Evolutionary conservation across 495 filamentous ascomycete genomes (phyloP).

Genomic region (Cryomyces minteri): DNA sequence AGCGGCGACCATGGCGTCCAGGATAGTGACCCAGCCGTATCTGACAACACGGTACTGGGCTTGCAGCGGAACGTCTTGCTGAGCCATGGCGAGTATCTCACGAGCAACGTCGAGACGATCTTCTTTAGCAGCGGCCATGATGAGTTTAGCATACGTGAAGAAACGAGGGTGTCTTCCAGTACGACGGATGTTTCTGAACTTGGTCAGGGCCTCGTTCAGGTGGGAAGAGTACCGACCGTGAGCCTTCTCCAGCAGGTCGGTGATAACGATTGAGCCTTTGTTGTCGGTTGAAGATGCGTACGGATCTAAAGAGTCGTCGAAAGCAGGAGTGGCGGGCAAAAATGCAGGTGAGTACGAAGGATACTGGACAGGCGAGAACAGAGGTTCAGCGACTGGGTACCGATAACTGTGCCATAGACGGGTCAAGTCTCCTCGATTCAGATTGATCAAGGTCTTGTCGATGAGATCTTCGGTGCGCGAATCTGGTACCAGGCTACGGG

Average conservation of each 20-base stretch:
- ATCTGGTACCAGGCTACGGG: slow-evolving; percentile 29
- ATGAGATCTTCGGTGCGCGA: slow-evolving; percentile 31
- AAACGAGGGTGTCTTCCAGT: slow-evolving; percentile 83
- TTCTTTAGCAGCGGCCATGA: slow-evolving; percentile 72
- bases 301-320: slow-evolving; percentile 71
- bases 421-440: slow-evolving; percentile 37
- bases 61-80: slow-evolving; percentile 67
- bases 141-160: slow-evolving; percentile 89
- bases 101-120: slow-evolving; percentile 60
- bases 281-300: slow-evolving; percentile 81
- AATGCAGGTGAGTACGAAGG: slow-evolving; percentile 21
- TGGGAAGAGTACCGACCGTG: slow-evolving; percentile 46
- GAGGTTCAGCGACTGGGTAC: slow-evolving; percentile 18
- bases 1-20: slow-evolving; percentile 91
- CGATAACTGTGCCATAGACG: slow-evolving; percentile 38
- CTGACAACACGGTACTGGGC: slow-evolving; percentile 66
- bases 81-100: slow-evolving; percentile 75
- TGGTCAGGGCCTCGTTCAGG: slow-evolving; percentile 61
- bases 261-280: slow-evolving; percentile 76
- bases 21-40: slow-evolving; percentile 85
- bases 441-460: slow-evolving; percentile 35
- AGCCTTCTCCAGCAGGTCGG: slow-evolving; percentile 63
- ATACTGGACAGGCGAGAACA: slow-evolving; percentile 14
- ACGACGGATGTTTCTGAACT: slow-evolving; percentile 84
- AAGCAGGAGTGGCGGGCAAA: slow-evolving; percentile 24